Conservation (phyloP, 2,329 filamentous ascomycete species). For the Apiospora malaysiana region DNA sequence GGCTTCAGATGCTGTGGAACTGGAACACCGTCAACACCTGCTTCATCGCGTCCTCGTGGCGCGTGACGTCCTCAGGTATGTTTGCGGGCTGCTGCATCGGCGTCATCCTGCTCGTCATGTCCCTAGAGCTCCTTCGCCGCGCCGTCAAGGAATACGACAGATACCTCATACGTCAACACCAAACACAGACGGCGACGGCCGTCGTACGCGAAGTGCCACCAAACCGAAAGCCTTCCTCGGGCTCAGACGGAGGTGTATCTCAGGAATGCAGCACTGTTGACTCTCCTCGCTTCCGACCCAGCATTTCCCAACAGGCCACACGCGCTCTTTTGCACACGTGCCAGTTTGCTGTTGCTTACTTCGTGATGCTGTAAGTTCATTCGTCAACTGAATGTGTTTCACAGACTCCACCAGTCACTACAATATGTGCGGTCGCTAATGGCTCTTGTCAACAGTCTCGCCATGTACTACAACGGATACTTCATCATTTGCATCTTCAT, state of each 20-base stretch:
- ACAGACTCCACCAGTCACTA: too few relatives aligned
- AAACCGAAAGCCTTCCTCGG: too few relatives aligned
- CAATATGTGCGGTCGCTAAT: too few relatives aligned
- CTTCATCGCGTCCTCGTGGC: slow-evolving; percentile 77
- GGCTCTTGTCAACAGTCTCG: slow-evolving; percentile 28
- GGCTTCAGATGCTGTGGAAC: slow-evolving; percentile 77
- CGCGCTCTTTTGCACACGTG: slow-evolving; percentile 72
- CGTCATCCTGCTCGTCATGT: slow-evolving; percentile 74
- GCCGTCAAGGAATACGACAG: slow-evolving; percentile 74
- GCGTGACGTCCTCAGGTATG: slow-evolving; percentile 70
- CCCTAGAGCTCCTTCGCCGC: slow-evolving; percentile 76
- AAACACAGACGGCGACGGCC: too few relatives aligned
- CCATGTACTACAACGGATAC: slow-evolving; percentile 72
- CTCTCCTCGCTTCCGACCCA: slow-evolving; percentile 49
- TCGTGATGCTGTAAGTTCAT: slow-evolving; percentile 71
- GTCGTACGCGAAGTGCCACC: too few relatives aligned
- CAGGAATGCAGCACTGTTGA: too few relatives aligned
- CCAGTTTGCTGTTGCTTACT: slow-evolving; percentile 78
- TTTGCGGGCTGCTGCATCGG: slow-evolving; percentile 84
- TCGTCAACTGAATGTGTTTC: too few relatives aligned
- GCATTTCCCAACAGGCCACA: slow-evolving; percentile 66
- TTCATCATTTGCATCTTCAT: slow-evolving; percentile 83
- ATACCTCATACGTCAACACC: slow-evolving; percentile 55
- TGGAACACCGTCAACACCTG: slow-evolving; percentile 76
- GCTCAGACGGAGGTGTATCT: too few relatives aligned